Percentiles rank a stretch among this genome's conserved stretches.
Conservation (phyloP, 768 basidiomycete genomes). For the Rhizopogon sp. region DNA sequence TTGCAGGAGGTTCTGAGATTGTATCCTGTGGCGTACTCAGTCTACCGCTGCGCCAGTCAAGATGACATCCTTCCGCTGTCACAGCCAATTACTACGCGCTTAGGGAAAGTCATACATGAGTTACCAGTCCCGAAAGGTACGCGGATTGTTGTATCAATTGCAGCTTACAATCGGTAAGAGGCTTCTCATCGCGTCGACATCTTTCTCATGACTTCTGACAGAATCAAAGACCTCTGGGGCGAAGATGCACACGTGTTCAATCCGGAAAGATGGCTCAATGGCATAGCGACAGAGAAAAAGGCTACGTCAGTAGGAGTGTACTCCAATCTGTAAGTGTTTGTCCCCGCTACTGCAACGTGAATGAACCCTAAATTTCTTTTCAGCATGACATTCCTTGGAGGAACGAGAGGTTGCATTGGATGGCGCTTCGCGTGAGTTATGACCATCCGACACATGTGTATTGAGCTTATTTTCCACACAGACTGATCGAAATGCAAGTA, state of each 20-base stretch:
- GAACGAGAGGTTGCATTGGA: too few species aligned
- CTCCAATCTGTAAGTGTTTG: too few species aligned
- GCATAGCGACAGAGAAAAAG: too few species aligned
- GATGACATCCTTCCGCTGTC: constrained; percentile 61
- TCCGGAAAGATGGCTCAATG: too few species aligned
- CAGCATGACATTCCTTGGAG: constrained; percentile 14
- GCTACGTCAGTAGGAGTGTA: too few species aligned
- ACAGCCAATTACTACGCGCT: constrained; percentile 40
- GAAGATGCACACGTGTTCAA: too few species aligned
- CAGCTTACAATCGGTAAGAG: too few species aligned
- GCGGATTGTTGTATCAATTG: too few species aligned
- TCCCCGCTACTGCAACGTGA: not conserved
- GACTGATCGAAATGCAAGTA: constrained; percentile 48
- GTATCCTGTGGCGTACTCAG: constrained; percentile 30
- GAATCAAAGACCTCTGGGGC: too few species aligned
- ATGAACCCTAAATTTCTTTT: not conserved
- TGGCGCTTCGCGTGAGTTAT: not conserved
- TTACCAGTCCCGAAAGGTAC: constrained; percentile 29
- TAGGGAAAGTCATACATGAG: constrained; percentile 38
- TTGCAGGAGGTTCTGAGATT: constrained; percentile 36
- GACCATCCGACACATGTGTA: not conserved
- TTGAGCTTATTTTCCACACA: constrained; percentile 4
- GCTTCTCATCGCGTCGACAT: too few species aligned
- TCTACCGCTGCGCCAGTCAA: constrained; percentile 40
- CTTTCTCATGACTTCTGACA: too few species aligned